phyloP scores from a whole-genome alignment of 257 asterid genomes.

The Solanum corneliomulleri region DNA sequence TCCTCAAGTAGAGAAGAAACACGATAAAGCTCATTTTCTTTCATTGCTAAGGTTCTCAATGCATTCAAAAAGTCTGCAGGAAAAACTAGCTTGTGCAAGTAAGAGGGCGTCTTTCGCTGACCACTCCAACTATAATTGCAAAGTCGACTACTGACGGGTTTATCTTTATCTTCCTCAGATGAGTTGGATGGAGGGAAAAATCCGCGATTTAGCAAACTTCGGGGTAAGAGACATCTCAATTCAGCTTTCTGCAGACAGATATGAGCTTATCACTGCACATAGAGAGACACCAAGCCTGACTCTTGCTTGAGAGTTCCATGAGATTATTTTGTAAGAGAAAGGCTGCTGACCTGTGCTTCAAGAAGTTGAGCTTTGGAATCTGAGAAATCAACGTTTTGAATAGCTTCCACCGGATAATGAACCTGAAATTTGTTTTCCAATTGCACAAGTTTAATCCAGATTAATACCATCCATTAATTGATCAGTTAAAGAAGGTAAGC shows the following conservation, averaged over 20 bases:
- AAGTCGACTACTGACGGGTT: slow-evolving; percentile 6
- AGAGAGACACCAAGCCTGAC: not conserved
- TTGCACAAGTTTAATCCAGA: not conserved
- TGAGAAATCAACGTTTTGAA: slow-evolving; percentile 45
- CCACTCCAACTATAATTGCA: slow-evolving; percentile 72
- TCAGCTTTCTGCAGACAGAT: slow-evolving; percentile 60
- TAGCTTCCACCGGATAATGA: slow-evolving; percentile 78
- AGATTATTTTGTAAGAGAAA: not conserved
- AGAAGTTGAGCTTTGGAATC: slow-evolving; percentile 83
- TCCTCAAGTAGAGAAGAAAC: slow-evolving; percentile 73
- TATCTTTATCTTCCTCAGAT: slow-evolving; percentile 16
- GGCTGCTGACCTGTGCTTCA: slow-evolving; percentile 64
- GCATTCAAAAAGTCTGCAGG: slow-evolving; percentile 81
- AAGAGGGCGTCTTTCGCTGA: slow-evolving; percentile 59
- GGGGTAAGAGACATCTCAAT: slow-evolving; percentile 67
- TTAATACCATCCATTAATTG: not conserved
- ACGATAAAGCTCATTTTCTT: slow-evolving; percentile 54
- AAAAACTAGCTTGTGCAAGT: slow-evolving; percentile 52
- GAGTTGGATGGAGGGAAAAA: slow-evolving; percentile 45
- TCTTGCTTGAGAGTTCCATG: not conserved
- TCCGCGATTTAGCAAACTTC: slow-evolving; percentile 55
- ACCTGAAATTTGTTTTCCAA: slow-evolving; percentile 28
- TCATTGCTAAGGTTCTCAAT: slow-evolving; percentile 79
- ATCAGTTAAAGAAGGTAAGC: not conserved
- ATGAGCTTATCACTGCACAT: not conserved